phyloP scores from a whole-genome alignment of 2,329 filamentous ascomycete species.

The Fusarium mundagurra region DNA sequence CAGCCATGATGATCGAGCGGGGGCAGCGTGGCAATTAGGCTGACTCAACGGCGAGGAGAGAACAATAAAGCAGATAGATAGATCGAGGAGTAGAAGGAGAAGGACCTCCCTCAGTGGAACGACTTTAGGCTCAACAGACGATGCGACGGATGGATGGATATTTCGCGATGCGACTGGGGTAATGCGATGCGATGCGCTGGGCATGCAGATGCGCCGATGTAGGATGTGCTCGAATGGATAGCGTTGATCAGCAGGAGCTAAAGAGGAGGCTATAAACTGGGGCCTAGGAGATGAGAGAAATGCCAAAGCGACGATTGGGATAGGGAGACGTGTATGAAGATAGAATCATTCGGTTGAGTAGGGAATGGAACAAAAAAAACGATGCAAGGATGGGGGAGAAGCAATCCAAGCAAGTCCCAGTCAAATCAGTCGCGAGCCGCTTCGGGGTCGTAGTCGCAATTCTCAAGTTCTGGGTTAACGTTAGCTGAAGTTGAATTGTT shows the following conservation, averaged over 20 bases:
- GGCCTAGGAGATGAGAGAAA: neutral
- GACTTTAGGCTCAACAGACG: neutral
- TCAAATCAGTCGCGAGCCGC: constrained; percentile 23
- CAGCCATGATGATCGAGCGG: constrained; percentile 49
- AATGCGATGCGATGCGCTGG: constrained; percentile 18
- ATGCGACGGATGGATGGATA: constrained; percentile 17
- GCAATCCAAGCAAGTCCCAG: constrained; percentile 12
- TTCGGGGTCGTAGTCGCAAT: constrained; percentile 20
- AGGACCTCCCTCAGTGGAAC: neutral
- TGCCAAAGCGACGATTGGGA: neutral
- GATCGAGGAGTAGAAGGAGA: neutral
- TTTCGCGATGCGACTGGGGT: constrained; percentile 28
- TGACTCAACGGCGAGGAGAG: neutral
- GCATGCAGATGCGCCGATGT: constrained; percentile 30
- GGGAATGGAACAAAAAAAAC: constrained; percentile 6
- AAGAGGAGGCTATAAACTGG: constrained; percentile 10
- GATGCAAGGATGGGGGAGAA: constrained; percentile 30
- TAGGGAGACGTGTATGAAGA: neutral
- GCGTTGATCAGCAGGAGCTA: constrained; percentile 23
- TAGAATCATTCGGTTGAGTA: constrained; percentile 7
- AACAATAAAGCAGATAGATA: neutral
- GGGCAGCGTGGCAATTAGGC: constrained; percentile 33
- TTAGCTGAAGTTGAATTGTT: constrained; percentile 19
- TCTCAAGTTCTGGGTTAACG: constrained; percentile 18
- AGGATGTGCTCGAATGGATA: constrained; percentile 24